Evolutionary conservation across 805 yeast species (phyloP).

Genomic region (Wickerhamiella bombiphila): DNA sequence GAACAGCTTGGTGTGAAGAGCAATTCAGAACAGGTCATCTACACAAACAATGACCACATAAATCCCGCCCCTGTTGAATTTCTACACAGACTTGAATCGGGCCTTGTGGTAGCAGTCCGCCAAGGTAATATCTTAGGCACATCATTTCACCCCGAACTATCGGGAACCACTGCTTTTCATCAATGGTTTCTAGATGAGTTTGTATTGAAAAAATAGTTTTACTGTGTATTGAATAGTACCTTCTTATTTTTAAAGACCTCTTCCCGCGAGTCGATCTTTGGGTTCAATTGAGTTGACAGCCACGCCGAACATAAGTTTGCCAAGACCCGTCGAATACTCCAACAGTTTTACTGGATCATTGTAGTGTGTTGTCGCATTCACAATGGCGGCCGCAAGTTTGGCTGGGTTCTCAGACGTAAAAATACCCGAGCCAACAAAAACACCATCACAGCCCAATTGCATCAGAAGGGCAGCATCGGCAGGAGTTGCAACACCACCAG

Average conservation of each 20-base stretch:
- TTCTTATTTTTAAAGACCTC: not conserved
- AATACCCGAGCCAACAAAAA: constrained; percentile 66
- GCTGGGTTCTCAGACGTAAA: constrained; percentile 63
- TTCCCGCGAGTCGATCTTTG: not conserved
- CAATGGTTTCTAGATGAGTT: constrained; percentile 34
- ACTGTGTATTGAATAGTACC: not conserved
- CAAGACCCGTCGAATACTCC: constrained; percentile 54
- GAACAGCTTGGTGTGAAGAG: constrained; percentile 8
- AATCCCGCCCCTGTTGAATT: constrained; percentile 15
- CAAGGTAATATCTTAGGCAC: constrained; percentile 58
- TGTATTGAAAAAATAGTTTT: not conserved
- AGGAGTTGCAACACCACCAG: constrained; percentile 82
- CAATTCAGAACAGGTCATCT: not conserved
- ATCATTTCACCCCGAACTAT: constrained; percentile 67
- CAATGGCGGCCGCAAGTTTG: constrained; percentile 62
- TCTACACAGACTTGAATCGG: constrained; percentile 18
- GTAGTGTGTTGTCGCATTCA: constrained; percentile 60
- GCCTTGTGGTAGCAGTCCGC: constrained; percentile 52
- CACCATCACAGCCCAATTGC: constrained; percentile 70
- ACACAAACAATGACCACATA: not conserved
- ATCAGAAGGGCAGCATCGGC: constrained; percentile 76
- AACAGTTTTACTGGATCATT: constrained; percentile 44
- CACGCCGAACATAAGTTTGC: constrained; percentile 64
- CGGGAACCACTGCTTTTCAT: constrained; percentile 46
- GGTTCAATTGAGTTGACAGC: constrained; percentile 28